Conservation (phyloP, 2,329 filamentous ascomycete species). For the Venturia carpophila region DNA sequence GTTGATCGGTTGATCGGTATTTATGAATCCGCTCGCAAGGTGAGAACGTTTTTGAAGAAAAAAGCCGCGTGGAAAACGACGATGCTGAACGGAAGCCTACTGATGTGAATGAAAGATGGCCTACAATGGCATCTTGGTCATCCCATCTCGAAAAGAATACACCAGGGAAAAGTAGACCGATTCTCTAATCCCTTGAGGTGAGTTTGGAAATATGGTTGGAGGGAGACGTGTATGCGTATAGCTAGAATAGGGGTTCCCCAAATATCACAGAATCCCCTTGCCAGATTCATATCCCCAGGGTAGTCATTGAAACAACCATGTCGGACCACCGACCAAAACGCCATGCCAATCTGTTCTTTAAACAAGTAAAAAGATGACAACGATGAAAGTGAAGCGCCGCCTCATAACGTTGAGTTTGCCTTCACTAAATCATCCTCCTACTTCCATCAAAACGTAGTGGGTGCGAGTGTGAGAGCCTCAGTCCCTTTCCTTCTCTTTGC, state of each 20-base stretch:
- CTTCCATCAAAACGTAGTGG: neutral
- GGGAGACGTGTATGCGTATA: neutral
- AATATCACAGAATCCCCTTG: neutral
- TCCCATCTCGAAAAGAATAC: too few species aligned
- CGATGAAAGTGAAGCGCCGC: neutral
- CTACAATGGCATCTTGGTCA: too few species aligned
- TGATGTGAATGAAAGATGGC: too few species aligned
- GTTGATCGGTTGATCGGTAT: too few species aligned
- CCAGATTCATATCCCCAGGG: neutral
- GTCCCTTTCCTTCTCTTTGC: neutral
- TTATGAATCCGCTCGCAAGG: too few species aligned
- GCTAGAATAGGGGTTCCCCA: neutral
- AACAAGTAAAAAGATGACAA: neutral
- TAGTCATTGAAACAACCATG: neutral
- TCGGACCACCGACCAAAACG: neutral
- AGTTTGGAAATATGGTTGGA: too few species aligned
- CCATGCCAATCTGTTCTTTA: neutral
- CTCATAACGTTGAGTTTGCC: neutral
- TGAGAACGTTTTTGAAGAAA: too few species aligned
- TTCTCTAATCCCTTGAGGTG: too few species aligned
- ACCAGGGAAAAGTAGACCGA: too few species aligned
- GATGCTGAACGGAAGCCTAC: too few species aligned
- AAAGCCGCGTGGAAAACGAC: too few species aligned
- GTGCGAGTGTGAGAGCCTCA: neutral
- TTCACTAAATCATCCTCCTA: neutral